A percentile compares a stretch with the other conserved stretches of the same genome.
phyloP scores from a whole-genome alignment of 2,329 filamentous ascomycete species.

The Myriosclerotinia curreyana region DNA sequence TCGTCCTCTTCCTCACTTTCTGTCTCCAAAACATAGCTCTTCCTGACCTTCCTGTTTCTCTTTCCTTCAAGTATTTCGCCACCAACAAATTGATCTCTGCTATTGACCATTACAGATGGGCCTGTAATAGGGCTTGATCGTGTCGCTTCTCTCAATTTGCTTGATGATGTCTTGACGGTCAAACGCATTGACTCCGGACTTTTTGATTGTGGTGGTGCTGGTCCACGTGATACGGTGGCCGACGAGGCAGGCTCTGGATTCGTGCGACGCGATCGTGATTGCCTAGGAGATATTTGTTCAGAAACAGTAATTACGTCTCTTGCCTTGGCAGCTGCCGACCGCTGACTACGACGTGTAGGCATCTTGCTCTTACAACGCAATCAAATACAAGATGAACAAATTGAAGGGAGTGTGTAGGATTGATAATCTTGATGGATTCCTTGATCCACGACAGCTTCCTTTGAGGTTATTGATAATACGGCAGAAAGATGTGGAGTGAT shows the following conservation, averaged over 20 bases:
- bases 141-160: slow-evolving; percentile 39
- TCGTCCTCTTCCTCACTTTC: slow-evolving; percentile 43
- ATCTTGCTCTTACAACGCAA: slow-evolving; percentile 27
- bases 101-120: slow-evolving; percentile 26
- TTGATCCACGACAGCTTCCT: slow-evolving; percentile 15
- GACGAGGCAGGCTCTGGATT: slow-evolving; percentile 31
- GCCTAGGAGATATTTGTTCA: slow-evolving; percentile 29
- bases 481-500: slow-evolving; percentile 12
- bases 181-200: slow-evolving; percentile 37
- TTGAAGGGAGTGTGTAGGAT: slow-evolving; percentile 8
- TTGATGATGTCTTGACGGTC: slow-evolving; percentile 39
- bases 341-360: slow-evolving; percentile 37
- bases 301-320: slow-evolving; percentile 37
- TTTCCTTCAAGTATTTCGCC: slow-evolving; percentile 39
- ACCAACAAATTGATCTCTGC: slow-evolving; percentile 34
- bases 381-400: slow-evolving; percentile 18
- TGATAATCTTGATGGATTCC: slow-evolving; percentile 18
- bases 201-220: slow-evolving; percentile 29
- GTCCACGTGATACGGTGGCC: slow-evolving; percentile 38
- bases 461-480: slow-evolving; percentile 19
- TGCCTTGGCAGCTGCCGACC: slow-evolving; percentile 34
- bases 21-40: slow-evolving; percentile 47
- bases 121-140: slow-evolving; percentile 30
- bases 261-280: slow-evolving; percentile 35
- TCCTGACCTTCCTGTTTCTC: slow-evolving; percentile 37